A percentile compares a stretch with the other conserved stretches of the same genome.
Conservation (phyloP, 345 rosid genomes). For the Lepidium africanum region DNA sequence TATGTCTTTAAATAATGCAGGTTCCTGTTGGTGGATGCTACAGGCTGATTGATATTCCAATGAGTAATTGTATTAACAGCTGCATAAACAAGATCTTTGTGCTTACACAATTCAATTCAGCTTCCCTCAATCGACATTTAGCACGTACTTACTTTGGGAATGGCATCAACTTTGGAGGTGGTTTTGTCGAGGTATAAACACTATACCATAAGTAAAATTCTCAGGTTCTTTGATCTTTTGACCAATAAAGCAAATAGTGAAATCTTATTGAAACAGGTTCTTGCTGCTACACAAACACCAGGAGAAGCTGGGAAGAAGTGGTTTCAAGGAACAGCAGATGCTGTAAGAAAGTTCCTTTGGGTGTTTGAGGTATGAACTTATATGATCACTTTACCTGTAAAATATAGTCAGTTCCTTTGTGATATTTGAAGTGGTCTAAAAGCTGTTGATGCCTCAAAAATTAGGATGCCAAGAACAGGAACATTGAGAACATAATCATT, state of each 20-base stretch:
- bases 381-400: background rate
- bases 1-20: conserved; percentile 26
- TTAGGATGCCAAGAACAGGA: conserved; percentile 72
- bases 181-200: conserved; percentile 66
- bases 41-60: conserved; percentile 76
- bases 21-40: conserved; percentile 86
- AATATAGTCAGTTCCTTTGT: too few relatives aligned
- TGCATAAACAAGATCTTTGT: conserved; percentile 79
- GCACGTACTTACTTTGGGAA: conserved; percentile 65
- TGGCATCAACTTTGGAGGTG: conserved; percentile 66
- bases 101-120: conserved; percentile 88
- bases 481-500: conserved; percentile 76
- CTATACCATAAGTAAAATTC: background rate
- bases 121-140: conserved; percentile 74
- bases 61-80: conserved; percentile 89
- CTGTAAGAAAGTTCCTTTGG: conserved; percentile 81
- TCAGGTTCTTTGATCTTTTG: background rate
- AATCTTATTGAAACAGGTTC: conserved; percentile 34
- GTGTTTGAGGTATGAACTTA: conserved; percentile 54
- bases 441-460: conserved; percentile 7
- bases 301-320: conserved; percentile 80
- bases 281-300: conserved; percentile 86
- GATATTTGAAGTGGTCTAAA: background rate
- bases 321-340: conserved; percentile 98
- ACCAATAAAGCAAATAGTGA: background rate